These are phyloP conservation scores for Candida insectorum DNA, from an alignment of 805 yeast genomes.

Conservation along the genomic window DNA sequence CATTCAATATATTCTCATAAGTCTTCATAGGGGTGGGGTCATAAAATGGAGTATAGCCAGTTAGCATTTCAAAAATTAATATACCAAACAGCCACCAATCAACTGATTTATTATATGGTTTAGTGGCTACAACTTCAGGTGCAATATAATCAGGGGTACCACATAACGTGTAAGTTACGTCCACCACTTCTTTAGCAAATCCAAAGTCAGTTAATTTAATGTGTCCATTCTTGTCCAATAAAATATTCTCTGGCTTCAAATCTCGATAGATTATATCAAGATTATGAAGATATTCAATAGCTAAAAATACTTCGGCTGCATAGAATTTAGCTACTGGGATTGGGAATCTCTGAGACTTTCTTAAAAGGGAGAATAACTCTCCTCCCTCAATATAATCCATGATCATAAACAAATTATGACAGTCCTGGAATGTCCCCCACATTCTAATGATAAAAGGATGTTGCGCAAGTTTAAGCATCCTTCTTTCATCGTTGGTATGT, in stretches of 20 bases:
- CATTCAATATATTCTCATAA: conserved; percentile 54
- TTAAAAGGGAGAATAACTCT: conserved; percentile 51
- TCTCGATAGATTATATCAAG: conserved; percentile 59
- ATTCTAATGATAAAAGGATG: conserved; percentile 59
- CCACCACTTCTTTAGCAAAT: conserved; percentile 58
- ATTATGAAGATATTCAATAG: conserved; percentile 57
- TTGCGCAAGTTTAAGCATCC: conserved; percentile 55
- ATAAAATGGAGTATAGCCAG: conserved; percentile 61
- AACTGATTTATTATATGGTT: conserved; percentile 60
- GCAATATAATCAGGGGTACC: conserved; percentile 67
- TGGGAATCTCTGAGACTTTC: conserved; percentile 58
- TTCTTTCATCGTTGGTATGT: conserved; percentile 60
- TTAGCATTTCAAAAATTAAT: conserved; percentile 57
- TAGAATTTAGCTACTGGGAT: conserved; percentile 63
- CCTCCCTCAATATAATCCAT: conserved; percentile 69
- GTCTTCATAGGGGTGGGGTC: conserved; percentile 64
- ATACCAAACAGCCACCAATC: conserved; percentile 69
- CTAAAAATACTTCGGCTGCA: conserved; percentile 59
- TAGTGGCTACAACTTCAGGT: conserved; percentile 62
- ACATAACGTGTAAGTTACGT: conserved; percentile 59
- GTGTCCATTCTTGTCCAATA: conserved; percentile 57
- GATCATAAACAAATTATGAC: conserved; percentile 55
- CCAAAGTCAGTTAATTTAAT: conserved; percentile 62
- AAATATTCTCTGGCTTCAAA: conserved; percentile 59
- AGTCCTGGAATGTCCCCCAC: conserved; percentile 69